A percentile compares a stretch with the other conserved stretches of the same genome.
These are phyloP conservation scores for Mrakiaceae sp. DNA, from an alignment of 1,284 basidiomycete genomes.

Conservation along the genomic window DNA sequence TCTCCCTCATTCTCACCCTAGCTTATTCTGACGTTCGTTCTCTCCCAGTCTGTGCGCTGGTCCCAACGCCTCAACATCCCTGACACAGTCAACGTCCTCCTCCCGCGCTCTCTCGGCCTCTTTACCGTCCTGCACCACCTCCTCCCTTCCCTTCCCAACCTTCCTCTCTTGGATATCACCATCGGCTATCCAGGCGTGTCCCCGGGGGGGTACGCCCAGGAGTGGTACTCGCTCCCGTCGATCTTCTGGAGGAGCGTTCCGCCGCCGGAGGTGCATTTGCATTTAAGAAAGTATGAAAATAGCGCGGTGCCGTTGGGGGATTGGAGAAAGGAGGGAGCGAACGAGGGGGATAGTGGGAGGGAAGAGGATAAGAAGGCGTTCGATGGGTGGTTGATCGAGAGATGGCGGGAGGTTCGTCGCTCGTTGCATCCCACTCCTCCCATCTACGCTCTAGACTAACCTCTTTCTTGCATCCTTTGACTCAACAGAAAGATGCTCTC, in stretches of 20 bases:
- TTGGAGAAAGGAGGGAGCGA: background rate
- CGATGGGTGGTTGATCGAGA: slow-evolving; percentile 64
- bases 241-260: slow-evolving; percentile 73
- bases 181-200: slow-evolving; percentile 73
- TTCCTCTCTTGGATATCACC: slow-evolving; percentile 66
- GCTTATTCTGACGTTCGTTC: slow-evolving; percentile 48
- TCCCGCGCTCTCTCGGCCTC: slow-evolving; percentile 84
- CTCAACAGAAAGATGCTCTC: slow-evolving; percentile 52
- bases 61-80: background rate
- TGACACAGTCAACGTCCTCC: slow-evolving; percentile 65
- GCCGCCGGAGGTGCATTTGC: slow-evolving; percentile 77
- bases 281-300: slow-evolving; percentile 55
- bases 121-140: slow-evolving; percentile 37
- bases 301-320: slow-evolving; percentile 1
- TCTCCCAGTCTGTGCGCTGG: background rate
- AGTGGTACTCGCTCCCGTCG: slow-evolving; percentile 58
- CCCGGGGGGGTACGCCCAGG: slow-evolving; percentile 34
- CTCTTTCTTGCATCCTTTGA: too few species aligned
- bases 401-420: slow-evolving; percentile 50
- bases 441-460: too few species aligned
- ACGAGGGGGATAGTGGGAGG: slow-evolving; percentile 37
- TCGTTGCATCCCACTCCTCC: too few species aligned
- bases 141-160: slow-evolving; percentile 44
- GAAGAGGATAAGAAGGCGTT: slow-evolving; percentile 58
- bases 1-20: background rate